These are phyloP conservation scores for Vishniacozyma victoriae DNA, from an alignment of 768 basidiomycete species.

Conservation along the genomic window DNA sequence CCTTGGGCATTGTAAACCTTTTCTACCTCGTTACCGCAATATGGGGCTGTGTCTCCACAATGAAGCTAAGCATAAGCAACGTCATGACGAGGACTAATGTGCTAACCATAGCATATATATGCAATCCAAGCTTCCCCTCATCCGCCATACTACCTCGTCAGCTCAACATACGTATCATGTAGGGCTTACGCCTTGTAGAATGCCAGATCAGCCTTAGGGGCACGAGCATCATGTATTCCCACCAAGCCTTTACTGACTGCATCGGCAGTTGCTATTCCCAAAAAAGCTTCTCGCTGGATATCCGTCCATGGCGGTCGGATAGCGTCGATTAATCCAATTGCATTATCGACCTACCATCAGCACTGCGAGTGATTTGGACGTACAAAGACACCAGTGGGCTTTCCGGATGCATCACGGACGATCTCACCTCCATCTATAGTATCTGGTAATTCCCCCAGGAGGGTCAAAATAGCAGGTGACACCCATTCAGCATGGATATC, in stretches of 20 bases:
- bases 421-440: conserved; percentile 71
- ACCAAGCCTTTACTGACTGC: conserved; percentile 77
- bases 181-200: conserved; percentile 61
- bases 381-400: conserved; percentile 60
- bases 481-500: conserved; percentile 87
- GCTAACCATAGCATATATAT: conserved; percentile 43
- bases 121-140: conserved; percentile 60
- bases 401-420: conserved; percentile 58
- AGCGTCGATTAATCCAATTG: conserved; percentile 65
- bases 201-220: conserved; percentile 52
- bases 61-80: conserved; percentile 20
- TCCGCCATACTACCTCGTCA: conserved; percentile 59
- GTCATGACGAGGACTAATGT: background rate
- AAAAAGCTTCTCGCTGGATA: conserved; percentile 57
- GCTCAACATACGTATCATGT: background rate
- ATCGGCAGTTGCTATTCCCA: conserved; percentile 60
- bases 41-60: conserved; percentile 51
- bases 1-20: conserved; percentile 50
- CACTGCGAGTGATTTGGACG: background rate
- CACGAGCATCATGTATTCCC: conserved; percentile 75
- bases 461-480: conserved; percentile 61
- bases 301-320: conserved; percentile 58
- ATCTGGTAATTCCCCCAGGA: conserved; percentile 57
- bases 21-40: conserved; percentile 64
- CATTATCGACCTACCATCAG: conserved; percentile 62